Base-by-base conservation (phyloP, 2,329 filamentous ascomycete genomes). In the Venturia aucupariae region DNA sequence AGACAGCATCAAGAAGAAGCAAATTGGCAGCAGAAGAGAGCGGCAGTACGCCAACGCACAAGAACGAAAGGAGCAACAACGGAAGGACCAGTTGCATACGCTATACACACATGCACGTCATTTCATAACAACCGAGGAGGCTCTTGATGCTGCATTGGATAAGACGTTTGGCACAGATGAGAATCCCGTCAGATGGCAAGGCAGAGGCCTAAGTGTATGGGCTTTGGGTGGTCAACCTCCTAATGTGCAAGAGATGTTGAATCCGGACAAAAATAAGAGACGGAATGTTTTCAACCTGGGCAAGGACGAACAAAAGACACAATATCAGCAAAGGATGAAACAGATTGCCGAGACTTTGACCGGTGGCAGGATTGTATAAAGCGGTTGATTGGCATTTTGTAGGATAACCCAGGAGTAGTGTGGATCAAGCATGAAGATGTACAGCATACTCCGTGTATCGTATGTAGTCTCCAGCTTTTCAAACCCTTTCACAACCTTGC, bases 91-190 rank as follows among this genome's bases (percentile, higher is more conserved):
- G 19, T 78, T 99, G 38, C 90, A 96, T 76, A 86, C 90, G 65
- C 83, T 99, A 15, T 99, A 99, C 77, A 89, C 94, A 78, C 89
- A 92, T 70, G 92, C 94, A 5, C 84, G 89, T 32, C 80, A 85
- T 46, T 99, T 97, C 77, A 97, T 99, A 72, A 87, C 91, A 22
- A 87, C 83, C 30, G 92, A 96, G 74, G 78, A 82, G 61, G 88
- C 96, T 74, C 83, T 99, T 41, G 83, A 89, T 69, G 80, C 80
- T 19, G 83, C 86, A 68, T 87, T 97, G 65, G 88, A 95, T 27
- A 78, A 81, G 67, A 81, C 88, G n/a, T 99, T 97, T 77, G 82
- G 85, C 19, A 84, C 86, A 32, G 81, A 84, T 7, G 75, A 78
- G 32, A 64, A 71, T 7, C 79, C 74, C 0, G 66, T 76, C 62